Conservation (phyloP, 2,329 filamentous ascomycete genomes). For the Trichoderma sp. region DNA sequence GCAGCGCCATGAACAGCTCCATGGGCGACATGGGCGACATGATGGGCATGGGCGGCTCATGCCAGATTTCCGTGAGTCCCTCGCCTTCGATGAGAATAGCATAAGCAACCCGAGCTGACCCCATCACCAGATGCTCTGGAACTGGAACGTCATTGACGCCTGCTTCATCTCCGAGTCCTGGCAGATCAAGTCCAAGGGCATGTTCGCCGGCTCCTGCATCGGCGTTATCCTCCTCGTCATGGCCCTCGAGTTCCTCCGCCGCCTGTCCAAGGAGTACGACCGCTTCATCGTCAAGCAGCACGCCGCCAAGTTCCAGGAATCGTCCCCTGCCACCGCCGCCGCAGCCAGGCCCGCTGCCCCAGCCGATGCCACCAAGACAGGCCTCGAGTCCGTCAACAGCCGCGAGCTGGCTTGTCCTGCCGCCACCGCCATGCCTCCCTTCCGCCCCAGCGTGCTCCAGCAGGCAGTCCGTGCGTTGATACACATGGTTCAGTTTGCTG, state of each 20-base stretch:
- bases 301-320: conserved; percentile 35
- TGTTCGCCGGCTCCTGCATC: conserved; percentile 80
- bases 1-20: conserved; percentile 24
- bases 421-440: conserved; percentile 35
- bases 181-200: conserved; percentile 67
- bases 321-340: conserved; percentile 25
- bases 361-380: not conserved
- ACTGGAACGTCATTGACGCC: conserved; percentile 71
- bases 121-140: conserved; percentile 70
- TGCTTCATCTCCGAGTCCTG: conserved; percentile 70
- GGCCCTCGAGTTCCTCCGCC: conserved; percentile 70
- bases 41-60: conserved; percentile 38
- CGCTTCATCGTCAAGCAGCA: conserved; percentile 61
- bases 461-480: conserved; percentile 67
- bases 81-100: not conserved
- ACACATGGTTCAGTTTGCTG: conserved; percentile 70
- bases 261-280: conserved; percentile 72
- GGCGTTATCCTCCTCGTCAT: conserved; percentile 75
- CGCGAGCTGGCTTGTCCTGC: conserved; percentile 29
- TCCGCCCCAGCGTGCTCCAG: conserved; percentile 63
- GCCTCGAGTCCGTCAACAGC: conserved; percentile 29
- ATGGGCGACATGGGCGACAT: conserved; percentile 26
- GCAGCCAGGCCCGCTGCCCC: conserved; percentile 7
- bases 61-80: conserved; percentile 43
- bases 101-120: not conserved